These are phyloP conservation scores for Naganishia randhawae DNA, from an alignment of 768 basidiomycete genomes.

Conservation along the genomic window DNA sequence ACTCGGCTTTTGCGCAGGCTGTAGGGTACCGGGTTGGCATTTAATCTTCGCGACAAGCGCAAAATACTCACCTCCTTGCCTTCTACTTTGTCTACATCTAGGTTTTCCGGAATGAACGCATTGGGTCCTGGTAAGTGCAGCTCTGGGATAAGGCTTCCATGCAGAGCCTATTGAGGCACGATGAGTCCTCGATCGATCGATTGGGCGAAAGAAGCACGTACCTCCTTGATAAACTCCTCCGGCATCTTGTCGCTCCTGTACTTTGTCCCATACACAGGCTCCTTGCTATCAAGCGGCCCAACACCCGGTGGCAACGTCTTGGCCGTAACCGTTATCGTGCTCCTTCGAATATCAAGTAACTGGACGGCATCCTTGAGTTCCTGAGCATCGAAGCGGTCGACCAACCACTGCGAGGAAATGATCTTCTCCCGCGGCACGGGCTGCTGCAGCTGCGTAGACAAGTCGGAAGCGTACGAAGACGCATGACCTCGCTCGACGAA, in stretches of 20 bases:
- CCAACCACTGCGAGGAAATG: constrained; percentile 66
- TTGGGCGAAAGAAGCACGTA: not conserved
- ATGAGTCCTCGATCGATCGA: constrained; percentile 38
- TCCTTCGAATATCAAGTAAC: constrained; percentile 64
- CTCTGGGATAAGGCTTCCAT: constrained; percentile 57
- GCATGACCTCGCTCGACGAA: constrained; percentile 81
- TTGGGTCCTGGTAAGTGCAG: constrained; percentile 79
- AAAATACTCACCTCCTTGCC: constrained; percentile 54
- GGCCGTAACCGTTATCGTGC: constrained; percentile 74
- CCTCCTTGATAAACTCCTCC: constrained; percentile 60
- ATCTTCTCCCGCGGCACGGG: constrained; percentile 75
- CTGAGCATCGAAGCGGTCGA: constrained; percentile 68
- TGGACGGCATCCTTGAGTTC: constrained; percentile 57
- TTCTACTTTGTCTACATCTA: constrained; percentile 75
- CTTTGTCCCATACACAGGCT: constrained; percentile 88
- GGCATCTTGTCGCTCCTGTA: constrained; percentile 60
- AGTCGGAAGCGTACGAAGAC: constrained; percentile 70
- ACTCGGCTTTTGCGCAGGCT: constrained; percentile 54
- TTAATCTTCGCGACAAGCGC: not conserved
- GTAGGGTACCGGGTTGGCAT: constrained; percentile 40
- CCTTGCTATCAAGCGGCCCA: constrained; percentile 57
- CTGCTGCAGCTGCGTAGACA: constrained; percentile 71
- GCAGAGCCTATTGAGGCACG: constrained; percentile 55
- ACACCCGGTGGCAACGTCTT: constrained; percentile 62
- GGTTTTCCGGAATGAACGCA: constrained; percentile 79